A percentile compares a stretch with the other conserved stretches of the same genome.
phyloP scores from a whole-genome alignment of 768 basidiomycete genomes.

The Termitomyces sp. region DNA sequence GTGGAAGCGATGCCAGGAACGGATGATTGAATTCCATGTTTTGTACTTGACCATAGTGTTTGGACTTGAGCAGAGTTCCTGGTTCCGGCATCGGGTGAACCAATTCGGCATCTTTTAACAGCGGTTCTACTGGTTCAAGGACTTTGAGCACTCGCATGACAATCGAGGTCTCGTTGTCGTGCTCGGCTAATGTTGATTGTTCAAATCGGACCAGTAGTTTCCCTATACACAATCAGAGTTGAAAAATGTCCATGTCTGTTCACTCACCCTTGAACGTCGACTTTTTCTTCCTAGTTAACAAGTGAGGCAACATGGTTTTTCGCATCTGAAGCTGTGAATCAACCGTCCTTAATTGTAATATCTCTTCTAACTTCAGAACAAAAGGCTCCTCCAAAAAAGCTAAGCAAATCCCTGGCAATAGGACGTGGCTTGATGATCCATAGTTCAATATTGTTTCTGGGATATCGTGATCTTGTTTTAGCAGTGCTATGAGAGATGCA shows the following conservation, averaged over 20 bases:
- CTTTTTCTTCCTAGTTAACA: not conserved
- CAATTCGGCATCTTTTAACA: not conserved
- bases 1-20: not conserved
- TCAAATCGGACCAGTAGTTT: not conserved
- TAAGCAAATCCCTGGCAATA: not conserved
- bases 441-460: not conserved
- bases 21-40: no score
- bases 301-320: not conserved
- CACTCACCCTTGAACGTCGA: not conserved
- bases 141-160: not conserved
- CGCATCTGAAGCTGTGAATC: no score
- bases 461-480: not conserved
- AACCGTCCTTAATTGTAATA: not conserved
- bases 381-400: conserved; percentile 1
- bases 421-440: no score
- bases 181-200: not conserved
- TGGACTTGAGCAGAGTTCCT: not conserved
- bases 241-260: not conserved
- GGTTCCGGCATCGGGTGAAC: not conserved
- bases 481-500: not conserved
- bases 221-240: not conserved
- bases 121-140: not conserved
- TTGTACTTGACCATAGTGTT: not conserved
- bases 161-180: not conserved
- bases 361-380: not conserved